phyloP scores from a whole-genome alignment of 2,329 filamentous ascomycete species.

The Sporothrix dimorphospora region DNA sequence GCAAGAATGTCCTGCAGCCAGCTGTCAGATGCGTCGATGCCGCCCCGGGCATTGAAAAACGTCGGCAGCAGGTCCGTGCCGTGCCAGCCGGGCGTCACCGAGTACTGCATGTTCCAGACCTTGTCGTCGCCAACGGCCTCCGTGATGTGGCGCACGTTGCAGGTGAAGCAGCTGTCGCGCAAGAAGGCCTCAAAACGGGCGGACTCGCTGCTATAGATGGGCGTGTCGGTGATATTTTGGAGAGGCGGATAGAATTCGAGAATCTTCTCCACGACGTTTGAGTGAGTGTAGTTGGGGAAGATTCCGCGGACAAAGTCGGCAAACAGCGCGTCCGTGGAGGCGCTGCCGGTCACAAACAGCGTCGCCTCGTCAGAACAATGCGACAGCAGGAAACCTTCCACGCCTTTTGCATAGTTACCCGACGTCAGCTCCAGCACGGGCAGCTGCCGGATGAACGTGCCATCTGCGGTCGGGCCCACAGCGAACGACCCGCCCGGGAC shows the following conservation, averaged over 20 bases:
- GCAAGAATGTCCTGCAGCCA: slow-evolving; percentile 36
- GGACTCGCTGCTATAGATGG: slow-evolving; percentile 35
- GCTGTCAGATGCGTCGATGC: slow-evolving; percentile 37
- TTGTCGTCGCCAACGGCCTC: slow-evolving; percentile 43
- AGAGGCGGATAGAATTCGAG: slow-evolving; percentile 40
- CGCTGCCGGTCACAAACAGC: slow-evolving; percentile 39
- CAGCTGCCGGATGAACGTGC: slow-evolving; percentile 40
- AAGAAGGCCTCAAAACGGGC: slow-evolving; percentile 41
- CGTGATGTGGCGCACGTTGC: slow-evolving; percentile 45
- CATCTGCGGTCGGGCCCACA: slow-evolving; percentile 42
- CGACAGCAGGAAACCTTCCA: slow-evolving; percentile 40
- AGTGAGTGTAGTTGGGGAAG: slow-evolving; percentile 42
- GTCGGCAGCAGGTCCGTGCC: slow-evolving; percentile 47
- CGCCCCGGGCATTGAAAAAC: slow-evolving; percentile 43
- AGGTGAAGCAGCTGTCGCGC: slow-evolving; percentile 44
- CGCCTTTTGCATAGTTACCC: slow-evolving; percentile 38
- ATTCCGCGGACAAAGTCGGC: slow-evolving; percentile 38
- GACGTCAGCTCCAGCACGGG: slow-evolving; percentile 39
- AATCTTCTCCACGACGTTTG: slow-evolving; percentile 37
- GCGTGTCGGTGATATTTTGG: slow-evolving; percentile 18
- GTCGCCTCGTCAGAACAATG: slow-evolving; percentile 40
- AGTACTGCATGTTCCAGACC: slow-evolving; percentile 48
- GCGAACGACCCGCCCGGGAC: slow-evolving; percentile 40
- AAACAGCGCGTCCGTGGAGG: slow-evolving; percentile 42
- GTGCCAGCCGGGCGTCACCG: slow-evolving; percentile 45